phyloP scores from a whole-genome alignment of 345 rosid species.

The Linum trigynum region DNA sequence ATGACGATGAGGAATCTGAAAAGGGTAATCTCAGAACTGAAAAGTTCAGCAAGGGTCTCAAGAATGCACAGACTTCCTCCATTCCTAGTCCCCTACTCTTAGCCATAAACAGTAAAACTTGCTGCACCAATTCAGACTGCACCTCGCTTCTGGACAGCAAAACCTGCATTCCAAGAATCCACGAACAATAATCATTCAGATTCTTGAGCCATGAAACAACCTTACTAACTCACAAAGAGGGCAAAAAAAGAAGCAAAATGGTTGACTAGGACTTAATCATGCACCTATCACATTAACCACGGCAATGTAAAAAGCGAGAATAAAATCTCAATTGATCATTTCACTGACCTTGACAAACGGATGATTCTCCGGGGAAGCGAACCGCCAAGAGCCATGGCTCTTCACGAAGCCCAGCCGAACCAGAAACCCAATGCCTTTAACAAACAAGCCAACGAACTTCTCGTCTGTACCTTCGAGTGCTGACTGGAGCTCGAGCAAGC shows the following conservation, averaged over 20 bases:
- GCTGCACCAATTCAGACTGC: constrained; percentile 54
- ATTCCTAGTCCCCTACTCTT: constrained; percentile 40
- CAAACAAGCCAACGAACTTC: constrained; percentile 41
- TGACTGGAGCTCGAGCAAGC: constrained; percentile 73
- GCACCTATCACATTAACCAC: not conserved
- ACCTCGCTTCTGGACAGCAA: constrained; percentile 54
- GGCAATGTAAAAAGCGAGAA: not conserved
- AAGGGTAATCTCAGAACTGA: constrained; percentile 41
- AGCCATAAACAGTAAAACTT: constrained; percentile 53
- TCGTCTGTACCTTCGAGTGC: constrained; percentile 69
- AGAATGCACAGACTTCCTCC: constrained; percentile 60
- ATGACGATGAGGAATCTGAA: constrained; percentile 30
- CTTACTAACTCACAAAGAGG: not conserved
- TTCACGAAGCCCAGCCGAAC: constrained; percentile 43
- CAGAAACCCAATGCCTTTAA: constrained; percentile 61
- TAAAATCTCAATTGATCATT: not conserved
- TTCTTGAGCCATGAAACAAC: not conserved
- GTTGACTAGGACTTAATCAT: not conserved
- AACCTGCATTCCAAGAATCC: constrained; percentile 40
- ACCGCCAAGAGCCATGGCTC: constrained; percentile 42
- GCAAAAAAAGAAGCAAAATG: not conserved
- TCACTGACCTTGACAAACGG: constrained; percentile 64
- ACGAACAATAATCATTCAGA: constrained; percentile 6
- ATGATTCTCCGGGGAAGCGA: constrained; percentile 47
- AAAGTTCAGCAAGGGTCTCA: constrained; percentile 59